Conservation (phyloP, 1,284 basidiomycete genomes). For the Takashimella tepidaria region DNA sequence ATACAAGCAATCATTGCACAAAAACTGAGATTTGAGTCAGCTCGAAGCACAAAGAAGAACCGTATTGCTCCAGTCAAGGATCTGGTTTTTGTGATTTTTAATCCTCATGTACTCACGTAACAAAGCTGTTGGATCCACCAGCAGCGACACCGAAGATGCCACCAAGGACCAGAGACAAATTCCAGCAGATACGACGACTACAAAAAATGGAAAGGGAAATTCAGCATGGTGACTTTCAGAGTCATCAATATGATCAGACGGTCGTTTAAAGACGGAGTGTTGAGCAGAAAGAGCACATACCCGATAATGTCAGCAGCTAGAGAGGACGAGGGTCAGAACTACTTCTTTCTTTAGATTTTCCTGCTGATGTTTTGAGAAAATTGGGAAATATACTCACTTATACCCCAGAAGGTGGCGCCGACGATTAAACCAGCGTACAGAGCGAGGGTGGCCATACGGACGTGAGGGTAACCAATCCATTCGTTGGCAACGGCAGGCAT, state of each 20-base stretch:
- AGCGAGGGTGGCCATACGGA: slow-evolving; percentile 50
- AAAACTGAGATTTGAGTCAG: slow-evolving; percentile 44
- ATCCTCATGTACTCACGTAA: slow-evolving; percentile 44
- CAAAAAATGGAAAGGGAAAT: too few relatives aligned
- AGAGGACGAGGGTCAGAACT: too few relatives aligned
- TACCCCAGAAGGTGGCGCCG: slow-evolving; percentile 57
- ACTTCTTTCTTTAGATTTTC: too few relatives aligned
- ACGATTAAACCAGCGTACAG: slow-evolving; percentile 58
- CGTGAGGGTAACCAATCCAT: slow-evolving; percentile 28
- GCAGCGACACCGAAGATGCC: slow-evolving; percentile 59
- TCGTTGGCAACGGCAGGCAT: slow-evolving; percentile 53
- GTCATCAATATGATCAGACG: too few relatives aligned
- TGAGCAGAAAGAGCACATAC: too few relatives aligned
- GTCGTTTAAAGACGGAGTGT: too few relatives aligned
- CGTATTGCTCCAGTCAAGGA: too few relatives aligned
- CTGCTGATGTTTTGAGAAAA: too few relatives aligned
- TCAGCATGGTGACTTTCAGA: too few relatives aligned
- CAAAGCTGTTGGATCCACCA: slow-evolving; percentile 56
- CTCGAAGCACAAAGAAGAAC: too few relatives aligned
- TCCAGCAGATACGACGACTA: slow-evolving; percentile 56
- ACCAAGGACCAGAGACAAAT: slow-evolving; percentile 58
- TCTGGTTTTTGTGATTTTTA: too few relatives aligned
- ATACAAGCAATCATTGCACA: slow-evolving; percentile 42
- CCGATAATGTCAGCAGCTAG: slow-evolving; percentile 49
- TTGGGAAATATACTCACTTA: too few relatives aligned